Conservation (phyloP, 371 early-diverging fungal genomes). For the Lichtheimia ornata region DNA sequence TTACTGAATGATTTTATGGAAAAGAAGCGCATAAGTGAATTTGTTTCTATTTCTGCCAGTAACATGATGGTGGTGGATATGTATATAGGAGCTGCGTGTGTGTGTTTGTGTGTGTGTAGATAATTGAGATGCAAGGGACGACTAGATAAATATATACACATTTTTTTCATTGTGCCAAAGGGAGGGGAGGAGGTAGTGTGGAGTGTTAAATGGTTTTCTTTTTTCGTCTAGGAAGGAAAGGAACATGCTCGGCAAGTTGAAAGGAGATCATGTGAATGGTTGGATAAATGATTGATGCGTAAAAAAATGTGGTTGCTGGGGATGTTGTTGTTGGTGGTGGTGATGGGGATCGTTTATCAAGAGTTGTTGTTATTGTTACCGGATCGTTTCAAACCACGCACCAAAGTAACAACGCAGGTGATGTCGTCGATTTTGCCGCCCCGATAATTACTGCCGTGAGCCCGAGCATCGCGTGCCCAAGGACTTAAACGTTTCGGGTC, state of each 20-base stretch:
- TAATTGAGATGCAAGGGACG: too few relatives aligned
- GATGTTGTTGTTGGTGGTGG: too few relatives aligned
- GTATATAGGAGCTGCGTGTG: too few relatives aligned
- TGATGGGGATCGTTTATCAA: too few relatives aligned
- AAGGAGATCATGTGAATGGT: neutral
- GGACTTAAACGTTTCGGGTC: slow-evolving; percentile 56
- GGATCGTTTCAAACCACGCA: slow-evolving; percentile 21
- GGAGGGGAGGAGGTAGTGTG: too few relatives aligned
- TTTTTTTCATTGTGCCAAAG: neutral
- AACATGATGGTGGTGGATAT: too few relatives aligned
- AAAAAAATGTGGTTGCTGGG: neutral
- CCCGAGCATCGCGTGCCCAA: slow-evolving; percentile 51
- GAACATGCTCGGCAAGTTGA: slow-evolving; percentile 1
- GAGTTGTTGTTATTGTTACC: slow-evolving; percentile 5
- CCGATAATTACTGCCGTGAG: slow-evolving; percentile 46
- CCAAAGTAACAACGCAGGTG: slow-evolving; percentile 51
- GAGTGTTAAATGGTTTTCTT: too few relatives aligned
- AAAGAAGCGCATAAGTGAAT: too few relatives aligned
- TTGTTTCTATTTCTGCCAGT: too few relatives aligned
- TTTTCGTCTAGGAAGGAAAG: neutral
- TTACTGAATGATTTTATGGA: too few relatives aligned
- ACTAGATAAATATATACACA: slow-evolving; percentile 2
- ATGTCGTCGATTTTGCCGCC: slow-evolving; percentile 57
- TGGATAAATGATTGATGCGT: slow-evolving; percentile 1
- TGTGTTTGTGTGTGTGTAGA: too few relatives aligned